Evolutionary conservation across 192 early-diverging fungal genomes (phyloP).

Genomic region (Linnemannia exigua): DNA sequence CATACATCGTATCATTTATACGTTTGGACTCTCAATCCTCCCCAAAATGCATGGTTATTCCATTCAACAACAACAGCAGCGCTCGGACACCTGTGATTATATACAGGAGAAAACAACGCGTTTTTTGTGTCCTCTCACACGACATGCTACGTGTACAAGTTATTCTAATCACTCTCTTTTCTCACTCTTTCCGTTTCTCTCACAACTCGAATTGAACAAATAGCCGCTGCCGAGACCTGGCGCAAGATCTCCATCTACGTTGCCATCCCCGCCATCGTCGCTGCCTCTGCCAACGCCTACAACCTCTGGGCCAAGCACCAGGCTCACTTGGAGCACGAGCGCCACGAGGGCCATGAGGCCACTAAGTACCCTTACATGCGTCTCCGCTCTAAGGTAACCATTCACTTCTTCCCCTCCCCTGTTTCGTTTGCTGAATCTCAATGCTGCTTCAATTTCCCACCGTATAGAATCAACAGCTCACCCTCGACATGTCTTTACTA

Average conservation of each 20-base stretch:
- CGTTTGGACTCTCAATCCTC: neutral
- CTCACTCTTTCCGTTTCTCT: neutral
- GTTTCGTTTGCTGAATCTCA: too few species aligned
- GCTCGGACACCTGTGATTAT: neutral
- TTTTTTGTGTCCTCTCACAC: neutral
- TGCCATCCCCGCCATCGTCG: slow-evolving; percentile 47
- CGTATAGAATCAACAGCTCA: neutral
- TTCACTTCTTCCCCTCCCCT: neutral
- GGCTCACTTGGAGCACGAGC: slow-evolving; percentile 57
- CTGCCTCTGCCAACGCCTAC: slow-evolving; percentile 54
- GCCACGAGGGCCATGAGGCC: slow-evolving; percentile 54
- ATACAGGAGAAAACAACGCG: neutral
- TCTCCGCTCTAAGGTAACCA: slow-evolving; percentile 54
- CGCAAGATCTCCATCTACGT: slow-evolving; percentile 60
- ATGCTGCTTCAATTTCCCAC: neutral
- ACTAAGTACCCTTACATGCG: slow-evolving; percentile 59
- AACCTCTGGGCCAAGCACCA: slow-evolving; percentile 57
- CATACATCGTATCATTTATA: too few species aligned
- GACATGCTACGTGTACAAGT: neutral
- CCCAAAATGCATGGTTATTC: neutral
- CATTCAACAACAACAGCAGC: neutral
- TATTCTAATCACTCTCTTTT: neutral
- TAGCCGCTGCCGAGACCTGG: slow-evolving; percentile 58
- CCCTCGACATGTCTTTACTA: neutral
- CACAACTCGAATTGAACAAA: neutral